Conservation (phyloP, 2,329 filamentous ascomycete species). For the Fusarium secorum region DNA sequence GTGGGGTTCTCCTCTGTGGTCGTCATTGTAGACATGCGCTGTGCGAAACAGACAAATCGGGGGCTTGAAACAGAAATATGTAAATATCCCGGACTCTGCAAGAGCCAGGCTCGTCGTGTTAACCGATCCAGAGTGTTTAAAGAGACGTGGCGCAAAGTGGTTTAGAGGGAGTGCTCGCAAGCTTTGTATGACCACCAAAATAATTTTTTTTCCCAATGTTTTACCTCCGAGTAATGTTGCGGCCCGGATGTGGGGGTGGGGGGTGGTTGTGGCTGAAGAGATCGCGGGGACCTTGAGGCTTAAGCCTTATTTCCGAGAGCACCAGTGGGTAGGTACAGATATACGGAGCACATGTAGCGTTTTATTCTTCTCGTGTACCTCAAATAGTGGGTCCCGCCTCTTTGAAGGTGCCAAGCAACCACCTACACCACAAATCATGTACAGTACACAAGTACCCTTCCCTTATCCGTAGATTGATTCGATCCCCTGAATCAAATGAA, state of each 20-base stretch:
- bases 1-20: slow-evolving; percentile 28
- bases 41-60: neutral
- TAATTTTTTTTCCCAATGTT: neutral
- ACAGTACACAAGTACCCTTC: neutral
- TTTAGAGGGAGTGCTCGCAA: neutral
- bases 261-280: neutral
- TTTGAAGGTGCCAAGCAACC: neutral
- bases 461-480: neutral
- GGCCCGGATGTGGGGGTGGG: neutral
- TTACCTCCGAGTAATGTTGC: neutral
- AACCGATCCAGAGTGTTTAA: slow-evolving; percentile 36
- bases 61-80: neutral
- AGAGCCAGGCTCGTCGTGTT: slow-evolving; percentile 29
- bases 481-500: slow-evolving; percentile 7
- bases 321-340: neutral
- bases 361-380: neutral
- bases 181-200: neutral
- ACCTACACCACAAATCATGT: neutral
- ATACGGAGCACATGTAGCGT: neutral
- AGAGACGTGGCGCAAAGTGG: neutral
- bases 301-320: neutral
- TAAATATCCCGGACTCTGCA: slow-evolving; percentile 35
- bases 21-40: slow-evolving; percentile 46
- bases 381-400: neutral
- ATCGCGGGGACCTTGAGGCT: neutral